Evolutionary conservation across 129 eudicot species (phyloP).

Genomic region (Heracleum sosnowskyi): DNA sequence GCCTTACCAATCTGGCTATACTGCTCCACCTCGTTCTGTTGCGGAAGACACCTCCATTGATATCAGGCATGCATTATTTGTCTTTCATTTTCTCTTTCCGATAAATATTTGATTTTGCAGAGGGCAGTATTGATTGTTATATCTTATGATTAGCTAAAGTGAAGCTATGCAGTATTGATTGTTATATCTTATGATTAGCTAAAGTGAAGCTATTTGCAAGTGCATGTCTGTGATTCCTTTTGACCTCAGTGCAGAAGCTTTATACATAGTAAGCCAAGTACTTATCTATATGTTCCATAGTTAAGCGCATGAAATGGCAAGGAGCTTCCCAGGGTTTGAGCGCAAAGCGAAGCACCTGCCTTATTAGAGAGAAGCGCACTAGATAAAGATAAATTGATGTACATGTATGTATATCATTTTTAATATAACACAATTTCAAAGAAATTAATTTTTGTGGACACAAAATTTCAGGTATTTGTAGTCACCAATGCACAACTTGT

Average conservation of each 20-base stretch:
- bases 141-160: not conserved
- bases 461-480: no score
- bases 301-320: not conserved
- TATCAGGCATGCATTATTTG: constrained; percentile 45
- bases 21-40: constrained; percentile 52
- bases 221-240: not conserved
- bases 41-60: constrained; percentile 56
- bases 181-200: not conserved
- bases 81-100: not conserved
- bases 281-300: not conserved
- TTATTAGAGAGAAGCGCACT: not conserved
- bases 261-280: not conserved
- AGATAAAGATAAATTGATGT: not conserved
- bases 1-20: constrained; percentile 69
- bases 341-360: not conserved
- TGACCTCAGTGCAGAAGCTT: not conserved
- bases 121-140: not conserved
- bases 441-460: no score
- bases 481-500: no score
- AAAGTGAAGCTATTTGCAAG: not conserved
- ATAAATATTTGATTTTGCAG: not conserved
- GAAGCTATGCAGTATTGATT: not conserved
- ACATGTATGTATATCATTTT: no score
- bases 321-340: not conserved
- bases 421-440: no score